Base-by-base conservation (phyloP, 1,139 yeast genomes). In the Candida gigantensis region DNA sequence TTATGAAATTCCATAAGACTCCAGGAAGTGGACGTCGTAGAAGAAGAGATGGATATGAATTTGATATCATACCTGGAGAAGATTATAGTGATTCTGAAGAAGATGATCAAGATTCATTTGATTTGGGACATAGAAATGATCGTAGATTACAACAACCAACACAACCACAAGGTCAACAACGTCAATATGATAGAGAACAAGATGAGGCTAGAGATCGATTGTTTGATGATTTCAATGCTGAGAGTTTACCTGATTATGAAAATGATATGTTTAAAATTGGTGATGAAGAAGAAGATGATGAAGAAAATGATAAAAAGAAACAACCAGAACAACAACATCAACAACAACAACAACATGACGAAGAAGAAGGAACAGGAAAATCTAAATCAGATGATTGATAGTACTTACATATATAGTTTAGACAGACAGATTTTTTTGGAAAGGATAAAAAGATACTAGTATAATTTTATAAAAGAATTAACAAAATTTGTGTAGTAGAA, bases 1-100 rank as follows among this genome's bases (percentile, higher is more conserved):
- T 82, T 43, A 76, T 79, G 68, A 64, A 72, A 41, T 72, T 71
- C 53, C 76, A 77, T 38, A 72, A 76, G 47, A 60, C 68, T 2
- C 74, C 74, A n/a, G 70, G 71, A 16, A 60, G 68, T 39, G 56
- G 68, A 6, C 67, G 79, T 40, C 69, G 77, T 37, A 74, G 84
- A 51, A 74, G 89, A 60, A 74, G 88, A 61, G 86, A 81, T 40
- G 84, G 83, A 43, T 84, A 78, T 52, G 94, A 84, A 56, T 84
- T 84, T 57, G 94, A 84, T 56, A 82, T 84, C 31, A 84, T 84
- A 35, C 81, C 80, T 12, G 84, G 84, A 1, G 84, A 78, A 50
- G 90, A 84, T 45, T 70, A 72, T 49, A 51, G 55, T 36, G 72
- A 65, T 38, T 58, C 64, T 35, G 67, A 60, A 15, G 57, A 45